These are phyloP conservation scores for Tripterygium wilfordii DNA, from an alignment of 177 flowering plant species.

Conservation along the genomic window DNA sequence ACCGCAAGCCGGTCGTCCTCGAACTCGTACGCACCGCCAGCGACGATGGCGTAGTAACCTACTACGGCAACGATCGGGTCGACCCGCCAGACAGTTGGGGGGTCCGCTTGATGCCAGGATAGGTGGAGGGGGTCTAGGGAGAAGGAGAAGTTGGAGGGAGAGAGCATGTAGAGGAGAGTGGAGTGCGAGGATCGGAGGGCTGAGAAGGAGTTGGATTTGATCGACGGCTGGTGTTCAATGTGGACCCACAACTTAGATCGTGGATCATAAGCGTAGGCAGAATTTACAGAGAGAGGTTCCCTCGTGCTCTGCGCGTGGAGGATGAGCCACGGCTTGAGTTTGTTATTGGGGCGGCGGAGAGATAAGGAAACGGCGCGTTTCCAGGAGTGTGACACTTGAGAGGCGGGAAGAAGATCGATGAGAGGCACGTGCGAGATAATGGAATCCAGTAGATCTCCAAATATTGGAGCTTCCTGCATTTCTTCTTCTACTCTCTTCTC, in stretches of 20 bases:
- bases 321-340: conserved; percentile 64
- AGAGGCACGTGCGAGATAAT: conserved; percentile 53
- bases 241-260: conserved; percentile 45
- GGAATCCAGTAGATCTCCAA: conserved; percentile 54
- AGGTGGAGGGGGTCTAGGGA: conserved; percentile 47
- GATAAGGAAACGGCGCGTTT: conserved; percentile 38
- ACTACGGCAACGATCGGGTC: conserved; percentile 60
- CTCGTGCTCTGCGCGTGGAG: conserved; percentile 36
- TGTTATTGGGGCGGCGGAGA: conserved; percentile 25
- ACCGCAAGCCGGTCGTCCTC: conserved; percentile 56
- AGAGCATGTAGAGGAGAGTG: conserved; percentile 44
- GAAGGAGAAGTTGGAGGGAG: conserved; percentile 39
- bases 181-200: conserved; percentile 46
- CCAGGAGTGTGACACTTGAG: conserved; percentile 62
- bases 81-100: conserved; percentile 44
- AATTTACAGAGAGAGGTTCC: conserved; percentile 15
- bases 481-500: conserved; percentile 3
- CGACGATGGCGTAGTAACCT: conserved; percentile 37
- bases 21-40: conserved; percentile 62
- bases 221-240: conserved; percentile 14
- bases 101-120: conserved; percentile 34
- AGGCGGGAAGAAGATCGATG: conserved; percentile 46
- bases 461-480: conserved; percentile 20
- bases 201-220: conserved; percentile 5
- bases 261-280: conserved; percentile 58